phyloP scores from a whole-genome alignment of 345 rosid species.

The Adansonia digitata region DNA sequence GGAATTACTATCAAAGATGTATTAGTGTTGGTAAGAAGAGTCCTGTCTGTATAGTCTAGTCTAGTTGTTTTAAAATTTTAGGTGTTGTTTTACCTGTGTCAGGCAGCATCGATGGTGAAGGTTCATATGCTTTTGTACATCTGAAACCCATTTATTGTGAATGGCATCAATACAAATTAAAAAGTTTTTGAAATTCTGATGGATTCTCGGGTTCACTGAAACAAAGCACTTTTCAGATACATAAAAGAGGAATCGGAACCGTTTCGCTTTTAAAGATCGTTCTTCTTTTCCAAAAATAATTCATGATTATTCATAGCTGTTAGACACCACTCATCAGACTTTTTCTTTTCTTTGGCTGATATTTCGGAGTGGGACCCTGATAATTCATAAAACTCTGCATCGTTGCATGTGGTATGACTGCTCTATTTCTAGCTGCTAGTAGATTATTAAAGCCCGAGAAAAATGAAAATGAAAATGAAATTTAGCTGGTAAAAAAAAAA shows the following conservation, averaged over 20 bases:
- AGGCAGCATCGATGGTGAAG: neutral
- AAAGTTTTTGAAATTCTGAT: neutral
- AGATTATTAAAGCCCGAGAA: neutral
- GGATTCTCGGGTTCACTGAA: neutral
- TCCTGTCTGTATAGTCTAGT: too few species aligned
- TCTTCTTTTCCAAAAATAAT: neutral
- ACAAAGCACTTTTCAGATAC: slow-evolving; percentile 7
- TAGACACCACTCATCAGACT: slow-evolving; percentile 18
- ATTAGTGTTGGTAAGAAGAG: neutral
- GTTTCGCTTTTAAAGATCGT: neutral
- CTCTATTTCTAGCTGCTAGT: slow-evolving; percentile 16
- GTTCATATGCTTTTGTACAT: neutral
- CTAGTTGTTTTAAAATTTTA: neutral
- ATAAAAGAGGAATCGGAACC: slow-evolving; percentile 17
- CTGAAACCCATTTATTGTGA: neutral
- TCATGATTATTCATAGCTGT: neutral
- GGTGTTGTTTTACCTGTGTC: neutral
- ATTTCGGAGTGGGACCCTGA: slow-evolving; percentile 30
- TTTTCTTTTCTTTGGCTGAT: neutral
- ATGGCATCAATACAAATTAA: neutral
- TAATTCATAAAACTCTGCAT: slow-evolving; percentile 19
- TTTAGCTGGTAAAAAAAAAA: neutral
- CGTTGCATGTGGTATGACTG: slow-evolving; percentile 37
- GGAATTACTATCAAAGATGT: neutral
- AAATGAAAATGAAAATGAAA: neutral